Base-by-base conservation (phyloP, 495 filamentous ascomycete species). In the Xylaria bambusicola region DNA sequence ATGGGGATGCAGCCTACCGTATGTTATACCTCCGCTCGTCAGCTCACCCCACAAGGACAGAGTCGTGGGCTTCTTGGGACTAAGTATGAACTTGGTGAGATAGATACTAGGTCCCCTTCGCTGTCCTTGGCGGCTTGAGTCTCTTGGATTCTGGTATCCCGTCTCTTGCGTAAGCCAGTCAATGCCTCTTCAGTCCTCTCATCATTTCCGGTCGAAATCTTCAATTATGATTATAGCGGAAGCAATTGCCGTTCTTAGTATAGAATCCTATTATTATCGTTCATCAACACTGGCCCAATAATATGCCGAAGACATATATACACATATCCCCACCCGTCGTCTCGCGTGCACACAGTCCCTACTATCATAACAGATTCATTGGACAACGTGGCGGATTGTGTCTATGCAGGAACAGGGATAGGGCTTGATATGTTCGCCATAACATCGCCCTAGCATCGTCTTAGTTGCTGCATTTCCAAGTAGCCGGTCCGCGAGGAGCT, bases 301-400 rank as follows among this genome's bases (percentile, higher is more conserved):
- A 52, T 52, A 33, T 52, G 50, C 50, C 26, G 24, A 42, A 41
- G 24, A 42, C 51, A 8, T 15, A 42, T 31, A 54, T 27, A 6
- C 29, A 51, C n/a, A n/a, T 27, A 40, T 27, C 13, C 9, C 23
- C 51, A 42, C 36, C 5, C 12, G 12, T 15, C 36, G 36, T 38
- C 36, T 38, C 36, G 36, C 36, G 36, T 38, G 36, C 36, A 38
- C 36, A 15, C 36, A 7, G 36, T 9, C 36, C 26, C 26, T 31
- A 54, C 44, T 29, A 44, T 36, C 26, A 29, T 44, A 17, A 24
- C 52, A 54, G 26, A 42, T 54, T 44, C 10, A 54, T 54, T 54
- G 52, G 52, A 54, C 52, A n/a, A 53, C 29, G 42, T 57, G 44
- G 42, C 42, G 33, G 29, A 36, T 38, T 29, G 29, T n/a, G 36